Base-by-base conservation (phyloP, 768 basidiomycete species). In the Pisolithus marmoratus region DNA sequence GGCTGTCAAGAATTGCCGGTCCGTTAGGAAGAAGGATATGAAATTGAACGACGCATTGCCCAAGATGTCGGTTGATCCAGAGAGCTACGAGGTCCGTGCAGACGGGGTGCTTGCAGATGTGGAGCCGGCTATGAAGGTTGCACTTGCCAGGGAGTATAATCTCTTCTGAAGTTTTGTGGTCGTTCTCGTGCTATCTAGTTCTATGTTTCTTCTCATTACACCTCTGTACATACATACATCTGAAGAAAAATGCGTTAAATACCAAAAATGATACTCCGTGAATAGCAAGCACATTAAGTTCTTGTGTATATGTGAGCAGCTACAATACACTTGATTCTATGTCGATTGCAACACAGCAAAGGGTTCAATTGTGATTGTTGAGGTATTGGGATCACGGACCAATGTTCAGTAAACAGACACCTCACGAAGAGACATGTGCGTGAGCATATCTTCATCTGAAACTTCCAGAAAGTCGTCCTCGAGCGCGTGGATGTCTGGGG, bases 21-120 rank as follows among this genome's bases (percentile, higher is more conserved):
- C 64, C 4, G 74, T 99, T 52, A 79, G 67, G 22, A 98, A 99
- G 77, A 80, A 78, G 63, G 83, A 92, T 62, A 94, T 97, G 91
- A 97, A 96, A 70, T 90, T 84, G 84, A 99, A 99, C 67, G 75
- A 82, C 48, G 68, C 75, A 45, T 81, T 83, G 56, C 96, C 96
- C 2, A 76, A 74, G 66, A 91, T 99, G 83, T 74, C 54, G 45
- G 94, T 99, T 34, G 93, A 99, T 63, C 87, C 96, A 2, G 95
- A 98, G 72, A 88, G 73, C 43, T 97, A 94, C 62, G 87, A 87
- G 40, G 96, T 98, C 4, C 26, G 26, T 1, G 92, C 90, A 8
- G 87, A 95, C 66, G 93, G 84, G 4, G 81, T 77, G 22, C 68
- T 90, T 49, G 79, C 78, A 63, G 90, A 92, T 61, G 79, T 94